Percentiles rank a stretch among this genome's conserved stretches.
Evolutionary conservation across 768 basidiomycete genomes (phyloP).

Genomic region (Suillus clintonianus): DNA sequence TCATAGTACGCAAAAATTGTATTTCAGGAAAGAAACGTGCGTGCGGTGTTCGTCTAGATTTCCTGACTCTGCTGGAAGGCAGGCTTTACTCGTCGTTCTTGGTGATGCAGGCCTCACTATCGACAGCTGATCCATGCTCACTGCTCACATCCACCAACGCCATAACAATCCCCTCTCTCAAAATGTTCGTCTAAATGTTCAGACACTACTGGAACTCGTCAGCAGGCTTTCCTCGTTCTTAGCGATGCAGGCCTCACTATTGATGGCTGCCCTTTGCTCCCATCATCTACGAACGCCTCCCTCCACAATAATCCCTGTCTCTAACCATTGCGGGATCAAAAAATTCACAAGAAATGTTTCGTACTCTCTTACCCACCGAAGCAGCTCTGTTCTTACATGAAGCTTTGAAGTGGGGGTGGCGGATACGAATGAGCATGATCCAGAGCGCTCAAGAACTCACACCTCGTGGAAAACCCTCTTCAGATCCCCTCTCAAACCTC

Average conservation of each 20-base stretch:
- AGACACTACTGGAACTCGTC: neutral
- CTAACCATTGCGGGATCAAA: conserved; percentile 68
- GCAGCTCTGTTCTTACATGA: conserved; percentile 49
- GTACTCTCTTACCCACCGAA: conserved; percentile 77
- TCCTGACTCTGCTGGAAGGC: neutral
- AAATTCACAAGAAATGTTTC: conserved; percentile 70
- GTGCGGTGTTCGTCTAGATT: conserved; percentile 10
- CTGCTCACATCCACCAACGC: conserved; percentile 49
- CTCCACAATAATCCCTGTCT: conserved; percentile 61
- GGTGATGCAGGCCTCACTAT: conserved; percentile 58
- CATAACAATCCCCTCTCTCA: too few relatives aligned
- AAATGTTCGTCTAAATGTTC: neutral
- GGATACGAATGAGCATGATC: conserved; percentile 72
- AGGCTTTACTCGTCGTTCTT: conserved; percentile 70
- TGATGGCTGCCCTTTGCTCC: conserved; percentile 65
- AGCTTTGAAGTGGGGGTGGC: neutral
- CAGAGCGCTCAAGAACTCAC: conserved; percentile 73
- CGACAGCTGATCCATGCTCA: conserved; percentile 64
- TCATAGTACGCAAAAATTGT: conserved; percentile 72
- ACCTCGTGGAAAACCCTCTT: conserved; percentile 51
- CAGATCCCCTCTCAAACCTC: conserved; percentile 63
- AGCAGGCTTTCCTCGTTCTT: conserved; percentile 70
- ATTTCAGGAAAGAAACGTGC: conserved; percentile 62
- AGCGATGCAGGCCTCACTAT: too few relatives aligned
- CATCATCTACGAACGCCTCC: conserved; percentile 34